Base-by-base conservation (phyloP, 768 basidiomycete species). In the Cyathus striatus region DNA sequence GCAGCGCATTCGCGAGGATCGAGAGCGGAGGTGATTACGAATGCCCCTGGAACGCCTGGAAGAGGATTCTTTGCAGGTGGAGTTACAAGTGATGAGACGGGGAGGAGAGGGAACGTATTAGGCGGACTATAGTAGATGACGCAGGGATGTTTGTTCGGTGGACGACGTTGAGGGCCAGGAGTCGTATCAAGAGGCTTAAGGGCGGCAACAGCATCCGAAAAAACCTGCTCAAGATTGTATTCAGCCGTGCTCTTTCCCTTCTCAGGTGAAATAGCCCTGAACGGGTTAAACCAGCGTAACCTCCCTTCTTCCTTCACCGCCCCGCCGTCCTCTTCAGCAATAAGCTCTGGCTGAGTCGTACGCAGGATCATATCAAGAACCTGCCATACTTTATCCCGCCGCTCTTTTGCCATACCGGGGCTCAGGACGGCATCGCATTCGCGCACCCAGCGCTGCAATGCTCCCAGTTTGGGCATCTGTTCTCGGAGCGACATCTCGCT, bases 401-500 rank as follows among this genome's bases (percentile, higher is more conserved):
- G 66, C 44, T 61, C 56, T 39, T 58, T 55, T 39, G 58, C 52
- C 50, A 69, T 70, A 25, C 63, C 59, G 1, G 59, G 63, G n/a
- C 58, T 62, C 12, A 65, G 56, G 2, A 75, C 75, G 1, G 76
- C 77, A 55, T 79, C 77, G 53, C 74, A 76, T 49, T 79, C 77
- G 25, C 77, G 55, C 4, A 77, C 75, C 77, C 77, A 79, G 9
- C 77, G 63, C 49, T 78, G 75, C 5, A 79, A 57, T 2, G 74
- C 68, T 3, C 76, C 76, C 10, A 79, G 68, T 46, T 76, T 75
- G 4, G 75, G 73, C 5, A 68, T 54, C 5, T 73, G 63, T 9
- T 60, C 55, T 5, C 73, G 67, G 18, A 72, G 66, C 36, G 66
- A 68, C 64, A 77, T 71, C 52, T 76, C 75, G 27, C 73, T 65